Base-by-base conservation (phyloP, 2,329 filamentous ascomycete genomes). In the Verticillium isaacii region DNA sequence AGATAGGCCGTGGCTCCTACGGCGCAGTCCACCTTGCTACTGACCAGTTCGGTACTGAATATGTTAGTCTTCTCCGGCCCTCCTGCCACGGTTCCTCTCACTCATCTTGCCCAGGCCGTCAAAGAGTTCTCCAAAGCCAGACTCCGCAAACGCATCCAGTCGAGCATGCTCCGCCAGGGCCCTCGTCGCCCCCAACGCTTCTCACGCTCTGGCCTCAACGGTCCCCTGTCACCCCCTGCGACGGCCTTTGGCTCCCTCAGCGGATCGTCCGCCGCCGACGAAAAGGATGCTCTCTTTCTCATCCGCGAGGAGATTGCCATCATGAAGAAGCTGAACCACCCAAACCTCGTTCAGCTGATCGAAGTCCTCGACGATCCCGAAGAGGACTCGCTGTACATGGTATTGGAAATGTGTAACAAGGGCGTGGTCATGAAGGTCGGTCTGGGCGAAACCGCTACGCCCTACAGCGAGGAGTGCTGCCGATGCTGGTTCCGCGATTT, bases 401-500 rank as follows among this genome's bases (percentile, higher is more conserved):
- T 99, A 25, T 84, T 99, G 74, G 95, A 99, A 74, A 96, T 97
- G 92, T 99, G 95, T 80, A 95, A 96, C 72, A 97, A 97, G 74
- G 95, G 95, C 1, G 94, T 97, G 25, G 86, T 97, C 59, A 98
- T 98, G 93, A 94, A 93, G 70, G 92, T 99, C 61, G 92, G 92
- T 3, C 78, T 98, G n/a, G 90, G 91, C 63, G 89, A 96, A 69
- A 82, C 84, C 62, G 91, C 92, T 19, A 86, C 90, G 64, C 93
- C 95, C 0, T 97, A 97, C 73, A 82, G 86, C 32, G 86, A 90
- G 65, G 92, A 97, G 69, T 83, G 83, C 60, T 97, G 93, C 71
- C 87, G 95, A 58, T 89, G 86, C 71, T 98, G 92, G 92, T 98
- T 99, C 72, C 89, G 95, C 57, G 94, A 99, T 76, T 82, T 99